Base-by-base conservation (phyloP, 2,329 filamentous ascomycete genomes). In the Cladosporium sp. region DNA sequence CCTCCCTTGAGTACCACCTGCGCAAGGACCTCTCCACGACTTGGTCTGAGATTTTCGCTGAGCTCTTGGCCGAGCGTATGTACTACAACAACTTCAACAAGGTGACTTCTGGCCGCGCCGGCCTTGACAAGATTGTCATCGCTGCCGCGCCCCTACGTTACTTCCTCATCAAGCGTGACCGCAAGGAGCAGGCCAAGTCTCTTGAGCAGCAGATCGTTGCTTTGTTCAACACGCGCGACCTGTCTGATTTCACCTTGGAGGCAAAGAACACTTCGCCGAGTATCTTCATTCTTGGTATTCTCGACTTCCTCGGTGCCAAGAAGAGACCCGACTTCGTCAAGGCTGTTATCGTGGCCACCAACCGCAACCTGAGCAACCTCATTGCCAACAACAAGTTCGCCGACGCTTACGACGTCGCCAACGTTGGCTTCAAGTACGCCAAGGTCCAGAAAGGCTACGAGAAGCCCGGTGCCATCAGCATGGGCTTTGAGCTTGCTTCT, bases 401-500 rank as follows among this genome's bases (percentile, higher is more conserved):
- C 9, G 66, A 71, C 18, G 74, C 75, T 0, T 63, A 72, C 38
- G 70, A 72, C n/a, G 69, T 77, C 7, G 73, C 71, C 3, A 68
- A 67, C 43, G 70, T 69, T 45, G 69, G 69, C 1, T 74, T 74
- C 63, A 62, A 66, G 14, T 77, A 77, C 56, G 70, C 70, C 3
- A 63, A 69, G 43, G 62, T 66, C 22, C 71, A 74, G 49, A 65
- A 67, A 19, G 69, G 74, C 37, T 78, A 77, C 57, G 64, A 69
- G 35, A 63, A 64, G 31, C 55, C 65, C 1, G 60, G 66, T 14
- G 70, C 68, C 48, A 70, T 77, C 46, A 66, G 66, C 14, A 68
- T 71, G 48, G 74, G 74, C 13, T 76, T 77, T 63, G 70, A 70
- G 56, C 64, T 79, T 7, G 74, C 75, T 10, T 69, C 72, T 41